Percentiles rank a stretch among this genome's conserved stretches.
Evolutionary conservation across 305 asterid genomes (phyloP).

Genomic region (Ajuga reptans): DNA sequence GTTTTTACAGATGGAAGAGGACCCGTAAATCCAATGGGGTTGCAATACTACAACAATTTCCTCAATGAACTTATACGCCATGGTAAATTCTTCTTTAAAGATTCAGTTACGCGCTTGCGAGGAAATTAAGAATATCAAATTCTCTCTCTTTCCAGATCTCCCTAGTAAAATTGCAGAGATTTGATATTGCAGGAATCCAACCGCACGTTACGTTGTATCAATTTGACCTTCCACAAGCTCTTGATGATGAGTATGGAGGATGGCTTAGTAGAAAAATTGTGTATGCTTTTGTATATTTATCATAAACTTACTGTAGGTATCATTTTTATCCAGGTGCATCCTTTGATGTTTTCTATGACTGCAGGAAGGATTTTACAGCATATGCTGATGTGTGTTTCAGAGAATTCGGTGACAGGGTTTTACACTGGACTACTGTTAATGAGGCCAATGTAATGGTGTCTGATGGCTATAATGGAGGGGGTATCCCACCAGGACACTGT

Average conservation of each 20-base stretch:
- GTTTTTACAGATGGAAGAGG: conserved; percentile 30
- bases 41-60: conserved; percentile 43
- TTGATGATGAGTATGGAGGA: conserved; percentile 49
- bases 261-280: conserved; percentile 40
- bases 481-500: conserved; percentile 39
- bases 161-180: background rate
- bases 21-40: conserved; percentile 31
- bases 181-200: conserved; percentile 34
- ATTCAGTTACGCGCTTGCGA: background rate
- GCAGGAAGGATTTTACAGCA: conserved; percentile 37
- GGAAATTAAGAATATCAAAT: background rate
- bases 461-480: conserved; percentile 40
- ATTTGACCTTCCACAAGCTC: conserved; percentile 46
- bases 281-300: conserved; percentile 31
- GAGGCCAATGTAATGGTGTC: conserved; percentile 36
- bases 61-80: conserved; percentile 36
- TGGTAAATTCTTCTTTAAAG: conserved; percentile 24
- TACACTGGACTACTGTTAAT: conserved; percentile 48
- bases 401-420: conserved; percentile 50
- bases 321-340: background rate
- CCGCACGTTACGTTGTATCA: conserved; percentile 45
- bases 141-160: background rate
- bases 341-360: background rate
- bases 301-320: background rate
- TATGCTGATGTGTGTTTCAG: conserved; percentile 48